Percentiles rank a stretch among this genome's conserved stretches.
Evolutionary conservation across 106 monocot species (phyloP).

Genomic region (Cymbidium sinense): DNA sequence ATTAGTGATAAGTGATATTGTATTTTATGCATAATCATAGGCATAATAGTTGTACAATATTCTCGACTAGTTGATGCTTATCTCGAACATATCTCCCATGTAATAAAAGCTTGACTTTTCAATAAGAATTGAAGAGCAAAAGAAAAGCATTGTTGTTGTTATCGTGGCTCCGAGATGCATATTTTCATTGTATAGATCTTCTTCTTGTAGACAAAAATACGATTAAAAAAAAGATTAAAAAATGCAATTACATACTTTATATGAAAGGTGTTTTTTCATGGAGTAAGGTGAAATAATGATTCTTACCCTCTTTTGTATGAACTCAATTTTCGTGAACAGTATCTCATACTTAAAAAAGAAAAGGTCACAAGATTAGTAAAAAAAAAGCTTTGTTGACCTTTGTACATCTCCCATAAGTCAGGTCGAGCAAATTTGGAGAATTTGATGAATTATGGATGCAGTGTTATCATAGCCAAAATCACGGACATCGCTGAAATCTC

Average conservation of each 20-base stretch:
- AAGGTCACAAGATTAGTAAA: not conserved
- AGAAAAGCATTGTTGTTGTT: not conserved
- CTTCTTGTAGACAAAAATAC: not conserved
- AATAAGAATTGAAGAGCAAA: not conserved
- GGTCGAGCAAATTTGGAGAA: no score
- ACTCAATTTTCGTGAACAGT: slow-evolving; percentile 8
- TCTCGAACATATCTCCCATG: no score
- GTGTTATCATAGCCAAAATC: no score
- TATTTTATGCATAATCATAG: no score
- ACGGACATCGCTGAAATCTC: no score
- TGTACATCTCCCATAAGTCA: no score
- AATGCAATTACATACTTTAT: not conserved
- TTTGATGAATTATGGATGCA: no score
- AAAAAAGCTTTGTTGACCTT: not conserved
- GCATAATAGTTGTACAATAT: no score
- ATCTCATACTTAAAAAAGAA: slow-evolving; percentile 7
- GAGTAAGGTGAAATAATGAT: not conserved
- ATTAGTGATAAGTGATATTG: no score
- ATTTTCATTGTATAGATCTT: slow-evolving; percentile 3
- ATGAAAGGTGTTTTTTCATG: not conserved
- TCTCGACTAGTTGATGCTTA: no score
- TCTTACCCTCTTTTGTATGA: slow-evolving; percentile 11
- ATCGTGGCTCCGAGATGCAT: slow-evolving; percentile 6
- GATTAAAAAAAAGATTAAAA: not conserved
- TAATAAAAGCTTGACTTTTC: not conserved